Conservation (phyloP, 2,329 filamentous ascomycete genomes). For the Cordyceps javanica region DNA sequence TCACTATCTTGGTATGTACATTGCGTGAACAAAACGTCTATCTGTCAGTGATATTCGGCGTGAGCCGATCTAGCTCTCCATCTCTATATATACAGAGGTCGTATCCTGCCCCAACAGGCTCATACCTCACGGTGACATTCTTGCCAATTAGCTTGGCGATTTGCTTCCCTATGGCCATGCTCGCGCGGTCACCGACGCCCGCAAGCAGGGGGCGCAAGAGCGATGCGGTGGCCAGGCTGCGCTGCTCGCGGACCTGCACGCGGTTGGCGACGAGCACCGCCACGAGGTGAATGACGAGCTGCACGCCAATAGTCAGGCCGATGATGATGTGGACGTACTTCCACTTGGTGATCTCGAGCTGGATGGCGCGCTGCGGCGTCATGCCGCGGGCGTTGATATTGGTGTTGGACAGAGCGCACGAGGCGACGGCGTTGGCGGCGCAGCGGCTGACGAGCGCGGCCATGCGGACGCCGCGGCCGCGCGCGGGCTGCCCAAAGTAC, state of each 20-base stretch:
- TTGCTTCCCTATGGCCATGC: slow-evolving; percentile 17
- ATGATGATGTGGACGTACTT: slow-evolving; percentile 26
- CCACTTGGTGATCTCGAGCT: slow-evolving; percentile 29
- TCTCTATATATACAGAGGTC: slow-evolving; percentile 10
- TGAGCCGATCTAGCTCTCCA: background rate
- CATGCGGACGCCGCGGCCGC: slow-evolving; percentile 28
- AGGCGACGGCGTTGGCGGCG: slow-evolving; percentile 29
- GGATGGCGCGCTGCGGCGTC: slow-evolving; percentile 21
- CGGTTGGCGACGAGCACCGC: slow-evolving; percentile 20
- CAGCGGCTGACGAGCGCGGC: slow-evolving; percentile 31
- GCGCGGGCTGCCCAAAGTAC: slow-evolving; percentile 27
- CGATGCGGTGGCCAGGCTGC: slow-evolving; percentile 18
- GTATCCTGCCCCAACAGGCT: background rate
- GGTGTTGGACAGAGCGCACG: slow-evolving; percentile 26
- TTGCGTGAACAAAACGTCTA: too few relatives aligned
- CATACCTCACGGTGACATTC: background rate
- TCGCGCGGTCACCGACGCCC: slow-evolving; percentile 14
- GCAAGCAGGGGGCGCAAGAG: slow-evolving; percentile 17
- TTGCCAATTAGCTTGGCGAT: slow-evolving; percentile 12
- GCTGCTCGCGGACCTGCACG: slow-evolving; percentile 23
- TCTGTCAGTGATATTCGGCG: background rate
- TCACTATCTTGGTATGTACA: background rate
- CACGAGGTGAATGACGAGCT: slow-evolving; percentile 23
- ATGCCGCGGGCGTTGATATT: slow-evolving; percentile 22
- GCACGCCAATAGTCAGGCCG: slow-evolving; percentile 25